Base-by-base conservation (phyloP, 441 rosid species). In the Populus hybrid region DNA sequence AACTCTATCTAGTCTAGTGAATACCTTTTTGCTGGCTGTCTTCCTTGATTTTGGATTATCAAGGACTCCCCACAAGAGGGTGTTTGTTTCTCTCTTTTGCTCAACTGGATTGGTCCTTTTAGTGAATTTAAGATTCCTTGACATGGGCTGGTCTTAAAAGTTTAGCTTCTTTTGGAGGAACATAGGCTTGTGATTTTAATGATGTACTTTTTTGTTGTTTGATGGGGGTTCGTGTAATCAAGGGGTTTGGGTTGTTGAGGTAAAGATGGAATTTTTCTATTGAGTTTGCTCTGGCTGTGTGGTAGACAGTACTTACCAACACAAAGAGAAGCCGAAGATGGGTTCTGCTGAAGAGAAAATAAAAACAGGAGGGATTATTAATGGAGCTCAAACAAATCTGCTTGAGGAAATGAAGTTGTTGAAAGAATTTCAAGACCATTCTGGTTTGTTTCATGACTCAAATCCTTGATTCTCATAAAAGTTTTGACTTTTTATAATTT, bases 371-470 rank as follows among this genome's bases (percentile, higher is more conserved):
- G 84, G 85, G 38, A 77, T 87, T 77, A 81, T 80, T 76, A 75
- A 76, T 57, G 86, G 87, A 38, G 67, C 83, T 59, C 88, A 82
- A 18, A 79, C 89, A 73, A 82, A 87, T 81, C 78, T 93, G 79
- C 89, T 91, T 14, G 95, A 95, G 80, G 95, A 95, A 78, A 89
- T 92, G 97, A 95, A 92, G 91, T 72, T 95, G 76, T 82, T 95
- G 75, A 94, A 91, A 69, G 98, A 91, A 84, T 87, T 88, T 85
- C 97, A 90, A 72, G 91, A 91, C 76, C 98, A 91, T 32, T 88
- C 99, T 76, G 98, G 98, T 93, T 80, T 9, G 90, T 84, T 67
- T 67, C 30, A 57, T 70, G 78, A 14, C 64, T 70, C 32, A 30
- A 68, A 69, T 50, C 19, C 65, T 36, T 76, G 40, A 61, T 50